Percentiles rank a stretch among this genome's conserved stretches.
phyloP scores from a whole-genome alignment of 208 protist genomes.

The Jaenimonas drosophilae region DNA sequence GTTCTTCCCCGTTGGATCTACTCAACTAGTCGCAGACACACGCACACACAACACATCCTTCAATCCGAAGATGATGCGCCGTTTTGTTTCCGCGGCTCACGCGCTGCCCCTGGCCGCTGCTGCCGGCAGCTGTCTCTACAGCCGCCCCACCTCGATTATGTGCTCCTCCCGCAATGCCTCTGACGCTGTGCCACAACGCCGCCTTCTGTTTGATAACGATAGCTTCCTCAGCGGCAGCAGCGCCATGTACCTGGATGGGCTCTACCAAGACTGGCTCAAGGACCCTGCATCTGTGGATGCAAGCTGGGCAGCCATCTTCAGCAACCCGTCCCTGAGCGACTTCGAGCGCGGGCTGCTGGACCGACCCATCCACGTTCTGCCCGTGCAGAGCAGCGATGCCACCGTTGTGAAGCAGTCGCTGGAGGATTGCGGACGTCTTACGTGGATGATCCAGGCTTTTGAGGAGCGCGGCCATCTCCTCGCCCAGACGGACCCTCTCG shows the following conservation, averaged over 20 bases:
- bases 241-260: conserved; percentile 72
- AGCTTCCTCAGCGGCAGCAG: conserved; percentile 73
- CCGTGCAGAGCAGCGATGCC: conserved; percentile 17
- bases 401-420: conserved; percentile 58
- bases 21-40: not conserved
- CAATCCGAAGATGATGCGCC: conserved; percentile 50
- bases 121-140: conserved; percentile 1
- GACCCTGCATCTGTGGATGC: conserved; percentile 65
- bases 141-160: conserved; percentile 6
- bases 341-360: conserved; percentile 49
- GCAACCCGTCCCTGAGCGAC: conserved; percentile 16
- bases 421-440: conserved; percentile 63
- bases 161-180: too few relatives aligned
- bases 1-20: not conserved
- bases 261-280: conserved; percentile 76
- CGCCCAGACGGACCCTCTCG: conserved; percentile 75
- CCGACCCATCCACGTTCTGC: conserved; percentile 54
- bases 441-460: conserved; percentile 86
- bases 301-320: conserved; percentile 66
- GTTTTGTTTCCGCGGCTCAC: conserved; percentile 9
- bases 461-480: conserved; percentile 80
- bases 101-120: conserved; percentile 1
- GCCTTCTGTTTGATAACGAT: conserved; percentile 74
- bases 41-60: not conserved
- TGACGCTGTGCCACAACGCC: conserved; percentile 19